Evolutionary conservation across 768 basidiomycete genomes (phyloP), one percentile per base, ranked within the genome.

Genomic region (Termitomyces sp.): DNA sequence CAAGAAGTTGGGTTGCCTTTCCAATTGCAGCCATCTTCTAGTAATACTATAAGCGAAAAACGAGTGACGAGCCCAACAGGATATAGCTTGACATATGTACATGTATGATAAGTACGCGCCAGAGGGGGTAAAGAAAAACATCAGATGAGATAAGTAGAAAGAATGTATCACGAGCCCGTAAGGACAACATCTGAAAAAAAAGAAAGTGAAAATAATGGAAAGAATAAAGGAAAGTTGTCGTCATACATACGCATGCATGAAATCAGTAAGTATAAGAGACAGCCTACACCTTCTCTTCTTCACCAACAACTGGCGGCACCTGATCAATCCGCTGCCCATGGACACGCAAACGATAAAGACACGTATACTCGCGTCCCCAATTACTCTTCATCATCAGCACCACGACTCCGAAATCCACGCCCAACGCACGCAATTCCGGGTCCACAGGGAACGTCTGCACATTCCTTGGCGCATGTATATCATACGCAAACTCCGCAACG

Each of bases 361-460:
- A 98, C 0, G 96, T 97, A 70, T 83, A 92, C 60, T 89, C 86
- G 6, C 80, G 79, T 46, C 96, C 96, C 89, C 94, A 98, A 70
- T 98, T 98, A 70, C 79, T 89, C 74, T 86, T 81, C 66, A 98
- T 79, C 64, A 84, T 78, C 69, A 97, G 78, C 62, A 89, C 86
- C 32, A 98, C 91, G 56, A 96, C 77, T 2, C 92, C 92, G 67
- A 96, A 89, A 71, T 95, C 93, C 46, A 97, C 76, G 8, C 82
- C 87, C 8, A 95, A 79, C 7, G 83, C 83, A 60, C 76, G 79
- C 40, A 96, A 80, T 57, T 88, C 88, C 59, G 80, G 75, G 1
- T 82, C 80, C 20, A 92, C 85, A n/a, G 86, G 79, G 79, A 94
- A 94, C 1, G 87, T 91, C 77, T 96, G 93, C 31, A 93, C 80